Base-by-base conservation (phyloP, 768 basidiomycete species). In the Mycena vulgaris region DNA sequence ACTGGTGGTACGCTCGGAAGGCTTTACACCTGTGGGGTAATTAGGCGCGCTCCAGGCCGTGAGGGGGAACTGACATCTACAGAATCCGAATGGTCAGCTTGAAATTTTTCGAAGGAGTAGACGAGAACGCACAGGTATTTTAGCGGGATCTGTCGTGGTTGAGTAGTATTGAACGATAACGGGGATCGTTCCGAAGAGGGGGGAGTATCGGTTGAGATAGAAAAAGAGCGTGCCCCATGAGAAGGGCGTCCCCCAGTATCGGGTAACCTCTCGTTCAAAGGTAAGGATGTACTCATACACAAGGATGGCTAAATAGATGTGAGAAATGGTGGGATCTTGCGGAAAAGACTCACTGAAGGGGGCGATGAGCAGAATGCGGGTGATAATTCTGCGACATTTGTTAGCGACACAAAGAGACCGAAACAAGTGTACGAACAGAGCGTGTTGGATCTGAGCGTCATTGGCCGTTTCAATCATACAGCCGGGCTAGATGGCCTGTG, bases 231-330 rank as follows among this genome's bases (percentile, higher is more conserved):
- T 76, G 2, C 75, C 79, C 78, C 79, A 83, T 40, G 76, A 80
- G 6, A 82, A 30, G 8, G 72, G 76, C 71, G 69, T 11, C 53
- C 55, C 70, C 88, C 89, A 89, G 76, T 84, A 85, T 17, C 80
- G 76, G 25, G 82, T 80, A 9, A 86, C 78, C 67, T 89, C 89
- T 31, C 67, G 59, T 0, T 70, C 53, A 6, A 89, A 70, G 0
- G 89, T 89, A 42, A 88, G 75, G 45, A 80, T 40, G 67, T 86
- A 87, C 56, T 89, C 89, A 56, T 86, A 85, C 19, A 83, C 74
- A n/a, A 84, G 78, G 47, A 85, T 76, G 6, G 80, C 84, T 85
- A 48, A 19, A 23, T 11, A 53, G 49, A 10, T 31, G 16, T 56
- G 19, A 55, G n/a, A 21, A 51, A 33, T 21, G 31, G 47, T 7